These are phyloP conservation scores for Alternaria hordeiaustralica DNA, from an alignment of 2,329 filamentous ascomycete species.

Conservation along the genomic window DNA sequence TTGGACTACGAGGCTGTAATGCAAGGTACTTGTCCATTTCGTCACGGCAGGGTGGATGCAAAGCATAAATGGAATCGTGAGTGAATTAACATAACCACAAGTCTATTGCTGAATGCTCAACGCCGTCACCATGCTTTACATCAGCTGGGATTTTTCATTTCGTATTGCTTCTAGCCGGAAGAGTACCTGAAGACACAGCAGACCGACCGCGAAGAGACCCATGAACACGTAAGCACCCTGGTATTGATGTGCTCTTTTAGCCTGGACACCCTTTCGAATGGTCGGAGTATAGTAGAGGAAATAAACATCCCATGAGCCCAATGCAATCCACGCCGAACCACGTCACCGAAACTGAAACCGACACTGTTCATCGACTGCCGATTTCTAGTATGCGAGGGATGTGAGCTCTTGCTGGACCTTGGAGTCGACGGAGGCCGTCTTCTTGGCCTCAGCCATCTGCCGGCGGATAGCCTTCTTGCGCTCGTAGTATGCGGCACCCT, in stretches of 20 bases:
- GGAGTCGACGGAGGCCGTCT: slow-evolving; percentile 83
- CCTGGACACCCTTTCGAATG: slow-evolving; percentile 47
- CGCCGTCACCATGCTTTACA: slow-evolving; percentile 44
- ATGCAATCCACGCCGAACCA: slow-evolving; percentile 48
- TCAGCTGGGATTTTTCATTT: slow-evolving; percentile 49
- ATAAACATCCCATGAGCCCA: slow-evolving; percentile 48
- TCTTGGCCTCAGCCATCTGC: slow-evolving; percentile 91
- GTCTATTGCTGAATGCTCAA: slow-evolving; percentile 29
- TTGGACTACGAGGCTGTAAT: not conserved
- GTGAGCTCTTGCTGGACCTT: slow-evolving; percentile 90
- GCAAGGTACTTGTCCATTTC: not conserved
- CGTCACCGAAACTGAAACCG: slow-evolving; percentile 37
- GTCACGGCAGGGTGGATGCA: not conserved
- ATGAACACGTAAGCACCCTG: slow-evolving; percentile 48
- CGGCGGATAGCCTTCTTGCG: slow-evolving; percentile 97
- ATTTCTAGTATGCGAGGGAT: slow-evolving; percentile 84
- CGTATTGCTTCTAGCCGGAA: slow-evolving; percentile 49
- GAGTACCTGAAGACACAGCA: slow-evolving; percentile 46
- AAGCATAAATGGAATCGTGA: slow-evolving; percentile 12
- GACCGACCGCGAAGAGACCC: slow-evolving; percentile 49
- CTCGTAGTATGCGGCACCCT: slow-evolving; percentile 99
- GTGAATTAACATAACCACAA: slow-evolving; percentile 30
- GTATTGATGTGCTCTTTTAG: slow-evolving; percentile 47
- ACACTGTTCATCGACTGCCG: slow-evolving; percentile 42
- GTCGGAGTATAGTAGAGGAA: slow-evolving; percentile 47